Base-by-base conservation (phyloP, 495 filamentous ascomycete species). In the Penicillium bovifimosum region DNA sequence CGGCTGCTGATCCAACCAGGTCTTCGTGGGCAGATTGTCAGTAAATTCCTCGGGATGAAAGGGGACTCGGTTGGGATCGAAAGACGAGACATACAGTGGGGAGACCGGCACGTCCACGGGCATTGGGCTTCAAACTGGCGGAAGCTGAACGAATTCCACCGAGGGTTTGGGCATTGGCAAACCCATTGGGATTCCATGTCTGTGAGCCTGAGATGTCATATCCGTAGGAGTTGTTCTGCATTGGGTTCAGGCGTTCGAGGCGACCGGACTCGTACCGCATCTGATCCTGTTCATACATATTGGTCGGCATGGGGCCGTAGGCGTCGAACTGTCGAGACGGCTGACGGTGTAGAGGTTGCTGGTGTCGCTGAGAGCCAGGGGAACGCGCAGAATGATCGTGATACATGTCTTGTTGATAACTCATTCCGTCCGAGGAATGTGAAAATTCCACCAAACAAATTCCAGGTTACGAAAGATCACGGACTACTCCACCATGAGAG, bases 311-410 rank as follows among this genome's bases (percentile, higher is more conserved):
- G 36, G 76, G 70, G 43, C 79, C 79, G 67, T 84, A 86, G 39
- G 80, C 75, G 56, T 87, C 83, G 59, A 86, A 86, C 56, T 89
- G 78, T 61, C 84, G 72, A 58, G 84, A 84, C 56, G 86, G 68
- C 66, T 87, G 79, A 59, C 81, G 79, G 60, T 85, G 82, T 36
- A 90, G 75, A 31, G 82, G 81, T 58, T 84, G 78, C 34, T 82
- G 79, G 62, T 82, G 81, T 55, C 81, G 78, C 59, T 80, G 80
- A 43, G 80, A 79, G 54, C 78, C 79, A 50, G 81, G 81, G 54
- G 80, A 83, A 58, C 80, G 80, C 64, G 79, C 76, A 36, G 78
- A 73, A 29, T 76, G 67, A 59, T 77, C 80, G 72, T 82, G 80
- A 75, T 82, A 84, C 76, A 82, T 81, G 54, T 80, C 77, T 66